Evolutionary conservation across 2,329 filamentous ascomycete genomes (phyloP), one percentile per base, ranked within the genome.

Genomic region (Aspergillus brasiliensis): DNA sequence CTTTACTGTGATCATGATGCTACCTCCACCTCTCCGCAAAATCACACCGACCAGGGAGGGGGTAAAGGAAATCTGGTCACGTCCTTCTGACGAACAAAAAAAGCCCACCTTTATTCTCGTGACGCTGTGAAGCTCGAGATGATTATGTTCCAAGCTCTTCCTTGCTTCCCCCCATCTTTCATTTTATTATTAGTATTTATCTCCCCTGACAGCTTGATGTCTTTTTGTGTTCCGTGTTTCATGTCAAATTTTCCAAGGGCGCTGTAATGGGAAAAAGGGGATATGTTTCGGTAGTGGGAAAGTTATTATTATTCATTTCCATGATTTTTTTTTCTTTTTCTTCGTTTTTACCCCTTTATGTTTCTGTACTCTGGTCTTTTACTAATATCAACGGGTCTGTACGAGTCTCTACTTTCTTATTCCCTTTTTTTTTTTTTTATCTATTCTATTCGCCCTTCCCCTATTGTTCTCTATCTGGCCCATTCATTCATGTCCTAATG

Each of bases 181-280:
- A 63, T 60, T 69, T 62, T 65, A 62, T 51, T 61, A 52, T 57
- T 59, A 34, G 13, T 34, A 34, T 34, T 34, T 34, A 34, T 34
- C 31, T 48, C 40, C 61, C 51, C 49, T 40, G 23, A 21, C n/a
- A 44, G 40, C 23, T 54, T 42, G 37, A 44, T 37, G 51, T 57
- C 57, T 57, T 59, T 57, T 60, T 46, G 15, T 42, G 23, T 44
- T 40, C 51, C 25, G 23, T 62, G 58, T 60, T 61, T 58, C 54
- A 6, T 52, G 66, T 64, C 56, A 59, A 59, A 60, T 60, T 67
- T 66, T 68, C 66, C 65, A 69, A 58, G 69, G 75, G 74, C 75
- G 74, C 74, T 76, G 69, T 75, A 75, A 76, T 74, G 71, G 73
- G 70, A 73, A 74, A 74, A 71, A 68, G 65, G 71, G 69, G 68